A percentile compares a stretch with the other conserved stretches of the same genome.
These are phyloP conservation scores for Hymenoscyphus salicellus DNA, from an alignment of 2,329 filamentous ascomycete species.

Conservation along the genomic window DNA sequence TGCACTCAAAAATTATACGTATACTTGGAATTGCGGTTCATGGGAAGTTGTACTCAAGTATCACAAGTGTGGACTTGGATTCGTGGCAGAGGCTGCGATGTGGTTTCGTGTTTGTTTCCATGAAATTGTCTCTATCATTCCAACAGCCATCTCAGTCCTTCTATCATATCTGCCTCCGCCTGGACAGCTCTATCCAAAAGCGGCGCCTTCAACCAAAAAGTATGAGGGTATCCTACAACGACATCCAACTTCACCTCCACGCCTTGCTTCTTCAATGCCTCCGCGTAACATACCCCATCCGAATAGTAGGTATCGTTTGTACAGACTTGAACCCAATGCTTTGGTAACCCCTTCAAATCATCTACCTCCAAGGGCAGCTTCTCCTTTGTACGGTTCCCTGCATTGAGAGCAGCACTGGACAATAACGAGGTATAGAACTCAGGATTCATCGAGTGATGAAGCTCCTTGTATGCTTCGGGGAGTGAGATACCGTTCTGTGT, in stretches of 20 bases:
- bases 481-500: constrained; percentile 36
- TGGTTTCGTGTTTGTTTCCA: no score
- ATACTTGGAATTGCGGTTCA: not conserved
- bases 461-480: constrained; percentile 36
- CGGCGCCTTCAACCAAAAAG: constrained; percentile 50
- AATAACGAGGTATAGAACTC: constrained; percentile 40
- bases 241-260: constrained; percentile 44
- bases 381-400: constrained; percentile 39
- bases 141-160: constrained; percentile 43
- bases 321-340: constrained; percentile 49
- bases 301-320: constrained; percentile 52
- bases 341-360: constrained; percentile 31
- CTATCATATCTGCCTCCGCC: constrained; percentile 44
- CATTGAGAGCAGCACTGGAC: constrained; percentile 36
- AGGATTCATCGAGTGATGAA: constrained; percentile 42
- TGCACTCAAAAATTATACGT: not conserved
- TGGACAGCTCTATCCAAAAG: constrained; percentile 40
- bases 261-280: constrained; percentile 40
- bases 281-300: constrained; percentile 50
- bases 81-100: not conserved
- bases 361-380: constrained; percentile 42
- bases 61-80: not conserved
- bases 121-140: not conserved
- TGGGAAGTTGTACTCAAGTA: not conserved
- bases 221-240: constrained; percentile 49